Evolutionary conservation across 2,329 filamentous ascomycete genomes (phyloP).

Genomic region (Fusarium goolgardi): DNA sequence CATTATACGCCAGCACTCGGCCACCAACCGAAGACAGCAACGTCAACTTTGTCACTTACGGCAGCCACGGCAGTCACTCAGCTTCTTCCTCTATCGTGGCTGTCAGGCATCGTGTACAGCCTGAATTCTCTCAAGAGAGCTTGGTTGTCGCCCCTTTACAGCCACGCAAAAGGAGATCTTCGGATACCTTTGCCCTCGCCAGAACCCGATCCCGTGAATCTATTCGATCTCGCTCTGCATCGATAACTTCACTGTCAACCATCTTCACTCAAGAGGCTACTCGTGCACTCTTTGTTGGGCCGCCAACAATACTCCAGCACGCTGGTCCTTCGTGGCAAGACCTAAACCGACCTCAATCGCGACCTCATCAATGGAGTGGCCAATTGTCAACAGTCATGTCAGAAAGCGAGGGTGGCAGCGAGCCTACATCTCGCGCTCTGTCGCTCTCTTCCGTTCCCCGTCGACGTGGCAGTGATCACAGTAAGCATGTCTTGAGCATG

Average conservation of each 20-base stretch:
- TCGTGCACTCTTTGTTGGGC: constrained; percentile 49
- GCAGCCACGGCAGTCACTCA: constrained; percentile 56
- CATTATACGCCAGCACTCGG: constrained; percentile 51
- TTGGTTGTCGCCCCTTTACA: constrained; percentile 67
- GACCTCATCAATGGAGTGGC: constrained; percentile 71
- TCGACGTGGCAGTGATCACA: constrained; percentile 64
- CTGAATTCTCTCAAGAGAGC: constrained; percentile 70
- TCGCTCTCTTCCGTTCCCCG: constrained; percentile 58
- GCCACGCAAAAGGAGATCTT: constrained; percentile 59
- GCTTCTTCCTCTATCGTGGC: constrained; percentile 55
- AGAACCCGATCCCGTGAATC: constrained; percentile 65
- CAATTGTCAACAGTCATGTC: constrained; percentile 73
- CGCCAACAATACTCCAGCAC: constrained; percentile 46
- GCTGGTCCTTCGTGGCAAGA: constrained; percentile 42
- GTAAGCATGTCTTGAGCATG: constrained; percentile 67
- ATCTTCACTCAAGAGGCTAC: constrained; percentile 63
- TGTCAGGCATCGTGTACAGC: constrained; percentile 48
- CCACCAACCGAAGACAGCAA: constrained; percentile 56
- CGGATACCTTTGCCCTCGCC: constrained; percentile 62
- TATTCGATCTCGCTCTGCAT: constrained; percentile 63
- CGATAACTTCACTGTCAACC: constrained; percentile 67
- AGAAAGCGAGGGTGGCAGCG: constrained; percentile 67
- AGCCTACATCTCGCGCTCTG: constrained; percentile 61
- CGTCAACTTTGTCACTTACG: constrained; percentile 67
- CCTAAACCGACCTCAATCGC: constrained; percentile 36